Base-by-base conservation (phyloP, 768 basidiomycete genomes). In the Termitomyces sp. region DNA sequence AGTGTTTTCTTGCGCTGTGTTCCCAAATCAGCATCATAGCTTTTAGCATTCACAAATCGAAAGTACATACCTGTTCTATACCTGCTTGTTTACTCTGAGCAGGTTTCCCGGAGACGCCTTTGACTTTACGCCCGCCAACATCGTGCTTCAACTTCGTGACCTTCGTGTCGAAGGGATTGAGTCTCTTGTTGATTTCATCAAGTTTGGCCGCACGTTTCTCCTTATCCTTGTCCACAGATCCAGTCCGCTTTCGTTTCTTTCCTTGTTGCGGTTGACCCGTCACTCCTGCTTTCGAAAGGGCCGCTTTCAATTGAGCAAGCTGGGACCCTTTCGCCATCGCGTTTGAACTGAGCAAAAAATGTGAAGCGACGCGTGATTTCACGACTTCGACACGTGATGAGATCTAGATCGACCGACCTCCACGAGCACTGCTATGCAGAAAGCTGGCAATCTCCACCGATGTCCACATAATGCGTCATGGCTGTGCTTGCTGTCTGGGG, bases 91-190 rank as follows among this genome's bases (percentile, higher is more conserved):
- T 93, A 70, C 89, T 93, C 70, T 88, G 84, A 6, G 93, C 89
- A 51, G 96, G 96, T 63, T 83, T 83, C 18, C 96, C 96, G 8
- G 75, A 78, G 0, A 86, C 81, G 44, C 95, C 96, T 66, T 92
- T 93, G 30, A 95, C 73, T 66, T 86, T 91, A 48, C 94, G 75
- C 3, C 95, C 95, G 4, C 92, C 94, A 20, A 97, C 92, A 73
- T 95, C 90, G 70, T 95, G 92, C 76, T 94, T 95, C 44, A 93
- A 80, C 71, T 90, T 93, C 8, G 91, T 95, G 68, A 95, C 90
- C 65, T 94, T 91, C 67, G 87, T 81, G 71, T 99, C 96, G 72
- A 99, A 99, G 20, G 93, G 91, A 75, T 97, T 98, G 68, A 98
- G 79, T 65, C 83, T 85, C 66, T 85, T 82, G 63, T 93, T 86